Base-by-base conservation (phyloP, 345 rosid genomes). In the Syzygium oleosum region DNA sequence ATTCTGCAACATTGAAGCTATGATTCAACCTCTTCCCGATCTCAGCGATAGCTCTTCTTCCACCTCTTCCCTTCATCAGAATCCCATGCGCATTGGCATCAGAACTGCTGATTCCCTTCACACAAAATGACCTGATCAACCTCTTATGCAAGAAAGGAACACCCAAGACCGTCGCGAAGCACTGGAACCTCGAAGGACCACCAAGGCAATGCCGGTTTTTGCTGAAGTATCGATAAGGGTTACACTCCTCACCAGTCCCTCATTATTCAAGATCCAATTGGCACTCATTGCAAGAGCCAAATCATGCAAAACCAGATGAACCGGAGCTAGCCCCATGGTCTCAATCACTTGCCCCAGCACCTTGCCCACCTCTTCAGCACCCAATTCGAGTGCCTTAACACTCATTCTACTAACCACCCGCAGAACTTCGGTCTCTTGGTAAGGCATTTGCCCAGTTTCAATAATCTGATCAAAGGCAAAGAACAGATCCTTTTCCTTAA, bases 381-480 rank as follows among this genome's bases (percentile, higher is more conserved):
- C 96, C 90, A 95, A 73, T 8, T 89, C 98, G 52, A 96, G 90
- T 83, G 94, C 90, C 88, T 90, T 94, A 43, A 88, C 87, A 87
- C 87, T 93, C 93, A 90, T 94, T 59, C 92, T 86, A 80, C 88
- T 90, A 41, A 90, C 88, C 86, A 89, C 85, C 87, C 88, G 92
- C 51, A 90, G 88, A 84, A 88, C 87, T 12, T 91, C 84, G 29
- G 93, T 91, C 46, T 95, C 96, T 46, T 94, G 96, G 77, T 95
- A 96, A 13, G 99, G 99, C 85, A 96, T 89, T 90, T 96, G 94
- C 77, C 99, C 99, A 87, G 98, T 96, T 89, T 96, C 99, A 88
- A 97, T 91, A 92, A 96, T 94, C 86, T 90, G 95, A 94, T 97
- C 99, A 90, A 97, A 96, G 14, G 98, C 99, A 95, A 95, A 97